Percentiles rank a stretch among this genome's conserved stretches.
phyloP scores from a whole-genome alignment of 139 green algal species.

The Coccomyxa sp. region DNA sequence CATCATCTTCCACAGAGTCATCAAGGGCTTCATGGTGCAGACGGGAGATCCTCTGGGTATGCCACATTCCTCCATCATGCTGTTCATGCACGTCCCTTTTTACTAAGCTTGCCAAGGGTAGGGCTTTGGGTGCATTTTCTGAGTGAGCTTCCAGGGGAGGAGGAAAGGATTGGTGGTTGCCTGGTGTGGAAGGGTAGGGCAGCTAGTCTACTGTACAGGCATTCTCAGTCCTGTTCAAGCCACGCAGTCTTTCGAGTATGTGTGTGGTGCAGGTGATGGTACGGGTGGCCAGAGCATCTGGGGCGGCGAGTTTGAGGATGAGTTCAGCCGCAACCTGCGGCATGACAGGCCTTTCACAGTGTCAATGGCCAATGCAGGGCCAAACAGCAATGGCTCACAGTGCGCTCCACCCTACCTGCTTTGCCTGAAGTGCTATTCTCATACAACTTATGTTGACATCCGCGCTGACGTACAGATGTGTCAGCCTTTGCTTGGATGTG shows the following conservation, averaged over 20 bases:
- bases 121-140: no score
- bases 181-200: no score
- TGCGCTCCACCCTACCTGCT: no score
- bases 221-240: no score
- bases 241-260: no score
- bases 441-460: no score
- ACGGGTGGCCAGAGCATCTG: constrained; percentile 96
- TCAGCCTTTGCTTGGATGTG: background rate
- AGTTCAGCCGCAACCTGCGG: constrained; percentile 83
- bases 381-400: constrained; percentile 56
- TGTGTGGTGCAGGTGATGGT: constrained; percentile 85
- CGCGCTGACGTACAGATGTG: background rate
- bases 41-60: constrained; percentile 77
- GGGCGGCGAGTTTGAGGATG: constrained; percentile 97
- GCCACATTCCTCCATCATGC: background rate
- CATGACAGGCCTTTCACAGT: constrained; percentile 87
- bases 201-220: no score
- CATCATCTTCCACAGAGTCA: constrained; percentile 94
- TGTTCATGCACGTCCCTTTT: no score
- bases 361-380: constrained; percentile 87
- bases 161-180: no score
- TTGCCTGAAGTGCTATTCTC: background rate
- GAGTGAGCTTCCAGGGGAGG: no score
- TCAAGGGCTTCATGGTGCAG: constrained; percentile 99
- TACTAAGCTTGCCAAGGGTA: no score